Percentiles rank a stretch among this genome's conserved stretches.
phyloP scores from a whole-genome alignment of 2,329 filamentous ascomycete species.

The Chaetomium globosum region DNA sequence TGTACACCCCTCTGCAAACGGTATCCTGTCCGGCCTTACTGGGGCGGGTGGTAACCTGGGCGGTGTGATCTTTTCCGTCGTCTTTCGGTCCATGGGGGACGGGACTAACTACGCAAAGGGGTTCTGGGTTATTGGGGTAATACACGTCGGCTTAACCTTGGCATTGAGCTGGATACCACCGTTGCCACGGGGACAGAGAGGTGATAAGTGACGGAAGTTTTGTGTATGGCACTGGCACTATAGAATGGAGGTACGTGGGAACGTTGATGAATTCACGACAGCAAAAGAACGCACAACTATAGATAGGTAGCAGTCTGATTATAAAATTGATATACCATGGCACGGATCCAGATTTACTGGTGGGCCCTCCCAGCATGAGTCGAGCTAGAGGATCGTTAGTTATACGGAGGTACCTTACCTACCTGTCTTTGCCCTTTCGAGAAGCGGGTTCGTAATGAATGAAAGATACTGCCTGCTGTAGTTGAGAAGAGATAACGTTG shows the following conservation, averaged over 20 bases:
- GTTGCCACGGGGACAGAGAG: conserved; percentile 57
- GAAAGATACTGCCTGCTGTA: no score
- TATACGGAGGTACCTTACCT: no score
- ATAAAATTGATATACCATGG: no score
- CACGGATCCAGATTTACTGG: no score
- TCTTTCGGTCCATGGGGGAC: conserved; percentile 71
- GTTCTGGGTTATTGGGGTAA: conserved; percentile 80
- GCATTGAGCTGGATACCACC: conserved; percentile 60
- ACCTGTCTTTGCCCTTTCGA: no score
- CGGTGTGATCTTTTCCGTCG: conserved; percentile 79
- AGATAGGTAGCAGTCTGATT: no score
- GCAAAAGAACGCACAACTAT: no score
- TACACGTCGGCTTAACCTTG: conserved; percentile 71
- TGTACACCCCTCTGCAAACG: conserved; percentile 81
- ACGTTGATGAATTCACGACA: no score
- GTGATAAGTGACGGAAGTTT: conserved; percentile 43
- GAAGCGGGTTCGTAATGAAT: no score
- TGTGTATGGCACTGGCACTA: no score
- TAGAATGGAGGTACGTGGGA: no score
- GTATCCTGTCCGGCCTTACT: conserved; percentile 72
- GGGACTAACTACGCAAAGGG: conserved; percentile 68
- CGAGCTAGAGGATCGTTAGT: not conserved
- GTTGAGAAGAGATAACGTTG: no score
- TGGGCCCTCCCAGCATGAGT: not conserved
- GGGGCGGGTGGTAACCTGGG: conserved; percentile 83